Percentiles rank a stretch among this genome's conserved stretches.
phyloP scores from a whole-genome alignment of 2,329 filamentous ascomycete species.

The Sclerotinia glacialis region DNA sequence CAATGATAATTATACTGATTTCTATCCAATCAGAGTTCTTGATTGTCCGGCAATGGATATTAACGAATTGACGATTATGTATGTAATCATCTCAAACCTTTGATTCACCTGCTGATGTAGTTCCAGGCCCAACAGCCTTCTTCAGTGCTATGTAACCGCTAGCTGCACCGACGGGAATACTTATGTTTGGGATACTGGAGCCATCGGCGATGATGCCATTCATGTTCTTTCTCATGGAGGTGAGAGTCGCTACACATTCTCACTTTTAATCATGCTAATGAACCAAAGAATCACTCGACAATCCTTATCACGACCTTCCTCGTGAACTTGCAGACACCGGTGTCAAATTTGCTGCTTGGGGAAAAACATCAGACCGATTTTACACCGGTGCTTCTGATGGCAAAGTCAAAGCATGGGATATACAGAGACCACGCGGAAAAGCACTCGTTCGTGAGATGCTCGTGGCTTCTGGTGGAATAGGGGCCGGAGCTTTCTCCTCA shows the following conservation, averaged over 20 bases:
- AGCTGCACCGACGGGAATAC: slow-evolving; percentile 60
- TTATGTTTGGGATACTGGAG: slow-evolving; percentile 60
- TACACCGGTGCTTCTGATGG: slow-evolving; percentile 65
- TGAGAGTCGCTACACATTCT: slow-evolving; percentile 24
- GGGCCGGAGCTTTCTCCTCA: slow-evolving; percentile 57
- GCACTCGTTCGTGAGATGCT: slow-evolving; percentile 54
- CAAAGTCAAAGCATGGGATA: slow-evolving; percentile 61
- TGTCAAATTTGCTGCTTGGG: slow-evolving; percentile 64
- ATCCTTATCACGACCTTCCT: slow-evolving; percentile 33
- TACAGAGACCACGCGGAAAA: slow-evolving; percentile 44
- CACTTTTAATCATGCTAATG: slow-evolving; percentile 20
- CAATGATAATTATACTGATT: slow-evolving; percentile 40
- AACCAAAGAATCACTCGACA: slow-evolving; percentile 35
- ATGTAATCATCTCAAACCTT: slow-evolving; percentile 26
- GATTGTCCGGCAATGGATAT: slow-evolving; percentile 61
- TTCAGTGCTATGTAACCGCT: slow-evolving; percentile 55
- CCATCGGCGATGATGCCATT: slow-evolving; percentile 52
- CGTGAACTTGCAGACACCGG: slow-evolving; percentile 57
- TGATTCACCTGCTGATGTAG: slow-evolving; percentile 31
- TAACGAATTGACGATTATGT: slow-evolving; percentile 59
- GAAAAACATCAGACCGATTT: slow-evolving; percentile 53
- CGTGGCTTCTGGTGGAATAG: slow-evolving; percentile 54
- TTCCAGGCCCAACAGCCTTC: slow-evolving; percentile 49
- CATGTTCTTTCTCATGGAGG: slow-evolving; percentile 55
- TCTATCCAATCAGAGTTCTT: slow-evolving; percentile 51